Percentiles rank a stretch among this genome's conserved stretches.
Conservation (phyloP, 2,329 filamentous ascomycete species). For the Byssoonygena ceratinophila region DNA sequence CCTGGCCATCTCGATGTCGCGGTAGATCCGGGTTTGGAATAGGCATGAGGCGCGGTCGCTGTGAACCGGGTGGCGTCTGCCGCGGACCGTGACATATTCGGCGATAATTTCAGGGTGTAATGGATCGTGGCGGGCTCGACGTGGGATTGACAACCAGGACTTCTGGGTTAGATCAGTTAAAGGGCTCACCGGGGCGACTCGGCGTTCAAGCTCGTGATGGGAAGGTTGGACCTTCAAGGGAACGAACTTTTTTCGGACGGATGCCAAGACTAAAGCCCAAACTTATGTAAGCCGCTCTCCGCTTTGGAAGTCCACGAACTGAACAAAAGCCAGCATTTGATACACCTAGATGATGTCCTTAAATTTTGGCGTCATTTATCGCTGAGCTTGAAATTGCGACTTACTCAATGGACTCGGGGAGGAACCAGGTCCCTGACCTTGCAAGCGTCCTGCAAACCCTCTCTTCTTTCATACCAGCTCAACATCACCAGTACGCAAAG, state of each 20-base stretch:
- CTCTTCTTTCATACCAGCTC: conserved; percentile 26
- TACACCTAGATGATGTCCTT: too few species aligned
- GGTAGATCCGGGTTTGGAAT: conserved; percentile 25
- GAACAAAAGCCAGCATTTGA: too few species aligned
- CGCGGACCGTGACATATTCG: conserved; percentile 38
- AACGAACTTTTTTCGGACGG: conserved; percentile 9
- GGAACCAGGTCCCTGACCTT: conserved; percentile 26
- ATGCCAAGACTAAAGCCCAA: conserved; percentile 1
- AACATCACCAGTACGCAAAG: background rate
- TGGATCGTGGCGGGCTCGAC: background rate
- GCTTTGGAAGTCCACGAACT: too few species aligned
- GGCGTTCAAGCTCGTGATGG: background rate
- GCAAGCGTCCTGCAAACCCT: conserved; percentile 35
- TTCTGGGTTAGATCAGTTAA: background rate
- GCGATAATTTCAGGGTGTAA: background rate
- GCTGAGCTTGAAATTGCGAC: background rate
- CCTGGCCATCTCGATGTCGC: conserved; percentile 15
- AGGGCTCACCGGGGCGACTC: background rate
- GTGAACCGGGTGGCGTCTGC: conserved; percentile 43
- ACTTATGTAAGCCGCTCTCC: background rate
- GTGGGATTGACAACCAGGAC: background rate
- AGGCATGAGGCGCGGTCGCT: conserved; percentile 41
- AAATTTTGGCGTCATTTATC: too few species aligned
- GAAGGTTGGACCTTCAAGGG: background rate
- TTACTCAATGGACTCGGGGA: background rate